Base-by-base conservation (phyloP, 352 stramenopile genomes). In the Globisporangium paroecandrum region DNA sequence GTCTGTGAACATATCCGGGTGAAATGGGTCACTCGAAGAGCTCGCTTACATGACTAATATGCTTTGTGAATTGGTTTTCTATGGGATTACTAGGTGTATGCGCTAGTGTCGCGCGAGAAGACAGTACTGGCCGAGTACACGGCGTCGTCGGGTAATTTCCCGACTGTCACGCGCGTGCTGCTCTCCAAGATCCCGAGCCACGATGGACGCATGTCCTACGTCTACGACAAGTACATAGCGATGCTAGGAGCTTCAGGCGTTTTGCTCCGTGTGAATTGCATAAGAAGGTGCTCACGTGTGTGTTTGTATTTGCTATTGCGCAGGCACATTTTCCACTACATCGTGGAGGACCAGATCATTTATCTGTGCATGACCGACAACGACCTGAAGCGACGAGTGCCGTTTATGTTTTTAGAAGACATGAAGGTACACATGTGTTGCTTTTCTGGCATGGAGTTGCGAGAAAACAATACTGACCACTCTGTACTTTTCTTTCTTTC, bases 321-420 rank as follows among this genome's bases (percentile, higher is more conserved):
- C 69, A 91, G 83, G 55, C 83, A 97, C 66, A 82, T 94, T 51
- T 98, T 98, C 85, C 97, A 99, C 75, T 99, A 99, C 80, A 81
- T 99, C 55, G 92, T 98, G 13, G 89, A 98, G 67, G 80, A 96
- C 66, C 86, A 94, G 18, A 89, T 99, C 68, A 99, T 93, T 58
- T 99, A 96, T 76, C 79, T 99, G 22, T 99, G 98, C 79, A 99
- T 99, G 96, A 95, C 93, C 15, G 97, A 99, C 77, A 88, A 97
- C 68, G 83, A 94, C 54, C 89, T 97, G 22, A 98, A 98, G 80
- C 89, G 98, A 54, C 93, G 97, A 53, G 84, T 99, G 22, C 95
- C 98, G 25, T 99, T 99, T 73, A 89, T 97, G 22, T 99, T 99
- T 77, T 83, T 99, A 54, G 89, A 99, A 69, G 97, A 99, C 70